Evolutionary conservation across 805 yeast genomes (phyloP).

Genomic region (Candida pini): DNA sequence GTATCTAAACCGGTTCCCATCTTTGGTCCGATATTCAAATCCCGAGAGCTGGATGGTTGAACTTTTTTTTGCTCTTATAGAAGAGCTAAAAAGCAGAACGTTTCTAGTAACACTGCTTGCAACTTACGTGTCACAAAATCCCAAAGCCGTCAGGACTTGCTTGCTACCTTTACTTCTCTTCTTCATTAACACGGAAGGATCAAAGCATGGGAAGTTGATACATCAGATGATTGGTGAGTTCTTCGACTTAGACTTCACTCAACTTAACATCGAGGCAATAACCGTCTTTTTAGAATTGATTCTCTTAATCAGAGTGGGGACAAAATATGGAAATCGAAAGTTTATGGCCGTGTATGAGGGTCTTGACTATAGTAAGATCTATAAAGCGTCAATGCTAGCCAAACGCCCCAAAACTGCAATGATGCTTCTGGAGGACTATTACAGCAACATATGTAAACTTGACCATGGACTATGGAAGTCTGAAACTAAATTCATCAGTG

Average conservation of each 20-base stretch:
- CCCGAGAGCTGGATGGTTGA: constrained; percentile 28
- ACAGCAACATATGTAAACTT: constrained; percentile 9
- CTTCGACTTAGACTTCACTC: constrained; percentile 12
- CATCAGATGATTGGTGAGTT: constrained; percentile 17
- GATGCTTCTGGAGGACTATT: constrained; percentile 43
- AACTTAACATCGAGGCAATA: constrained; percentile 9
- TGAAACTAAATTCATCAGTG: constrained; percentile 18
- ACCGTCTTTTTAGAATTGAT: constrained; percentile 26
- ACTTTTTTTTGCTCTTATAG: constrained; percentile 29
- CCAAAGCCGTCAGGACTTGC: constrained; percentile 23
- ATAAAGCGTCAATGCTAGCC: constrained; percentile 28
- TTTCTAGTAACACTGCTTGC: constrained; percentile 30
- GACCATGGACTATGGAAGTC: constrained; percentile 8
- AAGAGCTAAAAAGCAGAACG: constrained; percentile 26
- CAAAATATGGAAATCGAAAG: constrained; percentile 22
- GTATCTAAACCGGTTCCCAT: constrained; percentile 12
- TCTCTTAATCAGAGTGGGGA: constrained; percentile 36
- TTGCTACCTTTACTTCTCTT: constrained; percentile 26
- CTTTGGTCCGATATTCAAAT: constrained; percentile 6
- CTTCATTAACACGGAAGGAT: constrained; percentile 17
- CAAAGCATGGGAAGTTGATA: constrained; percentile 15
- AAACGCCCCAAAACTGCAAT: constrained; percentile 37
- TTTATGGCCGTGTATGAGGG: constrained; percentile 27
- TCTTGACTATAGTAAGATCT: constrained; percentile 27
- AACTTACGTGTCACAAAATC: constrained; percentile 25